A percentile compares a stretch with the other conserved stretches of the same genome.
These are phyloP conservation scores for Neonectria neomacrospora DNA, from an alignment of 2,329 filamentous ascomycete species.

Conservation along the genomic window DNA sequence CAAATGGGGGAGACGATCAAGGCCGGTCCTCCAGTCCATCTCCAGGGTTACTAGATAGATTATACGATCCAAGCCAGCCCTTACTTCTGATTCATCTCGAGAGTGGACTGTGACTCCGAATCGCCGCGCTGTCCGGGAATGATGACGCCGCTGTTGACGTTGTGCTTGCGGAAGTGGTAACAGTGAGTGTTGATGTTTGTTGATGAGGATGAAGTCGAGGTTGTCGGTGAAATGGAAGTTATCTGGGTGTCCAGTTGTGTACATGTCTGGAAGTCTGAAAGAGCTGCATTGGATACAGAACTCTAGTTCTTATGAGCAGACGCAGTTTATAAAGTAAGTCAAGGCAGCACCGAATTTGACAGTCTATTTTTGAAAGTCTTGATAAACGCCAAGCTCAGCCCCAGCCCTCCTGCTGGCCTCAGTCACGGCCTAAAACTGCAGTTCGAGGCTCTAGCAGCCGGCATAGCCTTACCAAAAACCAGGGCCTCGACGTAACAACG, in stretches of 20 bases:
- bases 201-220: not conserved
- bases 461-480: not conserved
- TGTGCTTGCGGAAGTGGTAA: constrained; percentile 13
- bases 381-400: not conserved
- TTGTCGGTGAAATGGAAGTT: too few relatives aligned
- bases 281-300: constrained; percentile 1
- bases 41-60: too few relatives aligned
- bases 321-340: constrained; percentile 7
- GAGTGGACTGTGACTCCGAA: constrained; percentile 4
- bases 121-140: not conserved
- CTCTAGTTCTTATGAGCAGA: not conserved
- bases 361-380: constrained; percentile 10
- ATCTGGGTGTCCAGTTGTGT: not conserved
- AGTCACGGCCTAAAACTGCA: not conserved
- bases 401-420: not conserved
- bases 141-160: not conserved
- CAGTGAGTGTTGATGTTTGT: not conserved
- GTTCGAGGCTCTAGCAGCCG: too few relatives aligned
- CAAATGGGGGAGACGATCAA: too few relatives aligned
- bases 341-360: too few relatives aligned
- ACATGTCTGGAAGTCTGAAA: not conserved
- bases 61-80: too few relatives aligned
- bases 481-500: not conserved
- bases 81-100: not conserved
- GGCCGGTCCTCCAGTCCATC: too few relatives aligned